These are phyloP conservation scores for Sequoia sempervirens DNA, from an alignment of 75 land plant genomes.

Conservation along the genomic window DNA sequence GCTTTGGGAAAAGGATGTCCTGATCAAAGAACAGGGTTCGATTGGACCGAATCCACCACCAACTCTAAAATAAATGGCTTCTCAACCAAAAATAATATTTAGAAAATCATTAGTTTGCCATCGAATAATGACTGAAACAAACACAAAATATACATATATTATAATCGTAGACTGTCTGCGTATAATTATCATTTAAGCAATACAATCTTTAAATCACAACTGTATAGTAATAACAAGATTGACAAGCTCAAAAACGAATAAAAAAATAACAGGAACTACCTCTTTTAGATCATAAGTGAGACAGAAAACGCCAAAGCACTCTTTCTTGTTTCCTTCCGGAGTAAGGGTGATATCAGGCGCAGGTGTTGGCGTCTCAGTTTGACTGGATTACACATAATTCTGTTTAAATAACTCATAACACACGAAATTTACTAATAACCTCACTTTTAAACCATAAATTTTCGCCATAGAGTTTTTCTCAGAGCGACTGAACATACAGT, in stretches of 20 bases:
- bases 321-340: slow-evolving; percentile 19
- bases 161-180: neutral
- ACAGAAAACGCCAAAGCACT: slow-evolving; percentile 94
- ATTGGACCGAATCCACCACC: neutral
- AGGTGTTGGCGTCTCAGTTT: slow-evolving; percentile 42
- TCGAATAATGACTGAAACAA: neutral
- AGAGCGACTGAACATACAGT: neutral
- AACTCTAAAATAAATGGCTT: neutral
- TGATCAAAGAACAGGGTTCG: neutral
- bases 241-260: neutral
- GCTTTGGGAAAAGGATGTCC: too few relatives aligned
- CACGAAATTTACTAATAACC: slow-evolving; percentile 9
- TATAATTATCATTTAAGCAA: neutral
- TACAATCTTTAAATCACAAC: neutral
- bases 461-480: neutral
- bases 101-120: neutral
- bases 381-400: slow-evolving; percentile 27
- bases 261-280: slow-evolving; percentile 21
- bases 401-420: slow-evolving; percentile 19
- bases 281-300: slow-evolving; percentile 81
- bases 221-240: neutral
- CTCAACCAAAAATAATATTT: neutral
- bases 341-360: slow-evolving; percentile 16
- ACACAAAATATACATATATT: neutral
- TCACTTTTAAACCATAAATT: neutral